A percentile compares a stretch with the other conserved stretches of the same genome.
Evolutionary conservation across 1,284 basidiomycete species (phyloP).

Genomic region (Apiotrichum sp.): DNA sequence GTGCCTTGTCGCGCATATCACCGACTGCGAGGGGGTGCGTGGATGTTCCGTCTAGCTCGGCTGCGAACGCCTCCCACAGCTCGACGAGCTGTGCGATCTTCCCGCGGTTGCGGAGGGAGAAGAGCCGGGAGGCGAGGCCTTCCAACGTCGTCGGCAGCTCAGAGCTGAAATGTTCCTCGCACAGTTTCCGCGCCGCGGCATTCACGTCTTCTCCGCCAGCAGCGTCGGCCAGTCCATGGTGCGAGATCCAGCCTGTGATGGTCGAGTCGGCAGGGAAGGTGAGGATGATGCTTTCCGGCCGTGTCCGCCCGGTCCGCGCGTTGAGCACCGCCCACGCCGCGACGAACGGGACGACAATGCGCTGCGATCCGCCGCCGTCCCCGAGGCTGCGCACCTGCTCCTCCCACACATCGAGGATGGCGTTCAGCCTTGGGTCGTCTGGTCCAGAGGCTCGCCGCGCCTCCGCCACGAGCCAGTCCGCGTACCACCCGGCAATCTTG

Average conservation of each 20-base stretch:
- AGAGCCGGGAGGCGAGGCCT: conserved; percentile 1
- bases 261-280: neutral
- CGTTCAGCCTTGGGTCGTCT: neutral
- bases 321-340: conserved; percentile 13
- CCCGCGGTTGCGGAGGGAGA: conserved; percentile 4
- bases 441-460: neutral
- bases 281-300: neutral
- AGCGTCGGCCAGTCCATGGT: neutral
- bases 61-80: neutral
- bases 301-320: conserved; percentile 1
- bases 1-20: neutral
- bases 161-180: neutral
- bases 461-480: conserved; percentile 10
- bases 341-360: conserved; percentile 3
- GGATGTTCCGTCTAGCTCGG: neutral
- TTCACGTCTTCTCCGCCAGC: neutral
- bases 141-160: conserved; percentile 1
- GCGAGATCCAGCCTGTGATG: neutral
- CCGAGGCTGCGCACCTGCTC: conserved; percentile 4
- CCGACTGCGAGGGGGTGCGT: neutral
- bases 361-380: neutral
- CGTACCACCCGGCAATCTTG: conserved; percentile 6
- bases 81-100: neutral
- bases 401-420: conserved; percentile 6
- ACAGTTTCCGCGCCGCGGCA: neutral